Conservation (phyloP, 108 stramenopile genomes). For the Stephanodiscus minutulus region DNA sequence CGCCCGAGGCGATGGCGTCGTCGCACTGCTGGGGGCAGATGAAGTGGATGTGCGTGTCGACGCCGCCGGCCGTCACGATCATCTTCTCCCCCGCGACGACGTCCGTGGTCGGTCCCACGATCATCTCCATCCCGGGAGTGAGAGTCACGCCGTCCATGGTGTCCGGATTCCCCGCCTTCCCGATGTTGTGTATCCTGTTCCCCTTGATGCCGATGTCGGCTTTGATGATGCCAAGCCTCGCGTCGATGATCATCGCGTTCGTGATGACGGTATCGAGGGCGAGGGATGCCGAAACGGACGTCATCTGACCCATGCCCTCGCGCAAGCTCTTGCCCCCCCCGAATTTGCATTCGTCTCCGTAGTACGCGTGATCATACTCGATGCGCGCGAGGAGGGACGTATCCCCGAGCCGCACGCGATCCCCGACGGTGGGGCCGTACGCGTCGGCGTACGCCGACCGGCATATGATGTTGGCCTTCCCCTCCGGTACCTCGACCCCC, state of each 20-base stretch:
- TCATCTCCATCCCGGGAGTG: conserved; percentile 70
- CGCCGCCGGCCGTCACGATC: conserved; percentile 95
- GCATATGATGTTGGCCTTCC: conserved; percentile 27
- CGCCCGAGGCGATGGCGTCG: conserved; percentile 91
- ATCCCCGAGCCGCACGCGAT: conserved; percentile 90
- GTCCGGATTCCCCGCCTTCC: conserved; percentile 98
- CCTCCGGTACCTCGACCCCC: conserved; percentile 24
- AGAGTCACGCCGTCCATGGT: conserved; percentile 89
- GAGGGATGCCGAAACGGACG: conserved; percentile 59
- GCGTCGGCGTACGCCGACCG: conserved; percentile 75
- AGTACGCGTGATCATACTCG: conserved; percentile 70
- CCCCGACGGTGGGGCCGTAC: conserved; percentile 88
- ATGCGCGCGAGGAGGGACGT: conserved; percentile 85
- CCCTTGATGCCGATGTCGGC: conserved; percentile 96
- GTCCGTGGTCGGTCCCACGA: conserved; percentile 94
- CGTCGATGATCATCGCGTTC: conserved; percentile 95
- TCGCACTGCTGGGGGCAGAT: conserved; percentile 97
- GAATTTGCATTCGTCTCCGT: conserved; percentile 98
- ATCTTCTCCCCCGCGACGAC: conserved; percentile 97
- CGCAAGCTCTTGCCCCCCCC: conserved; percentile 97
- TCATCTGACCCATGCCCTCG: conserved; percentile 98
- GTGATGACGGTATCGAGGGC: conserved; percentile 94
- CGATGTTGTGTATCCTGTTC: conserved; percentile 91
- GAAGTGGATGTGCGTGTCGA: conserved; percentile 97
- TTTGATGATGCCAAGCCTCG: conserved; percentile 84